Percentiles rank a stretch among this genome's conserved stretches.
These are phyloP conservation scores for Fusarium cicatricum DNA, from an alignment of 2,329 filamentous ascomycete genomes.

Conservation along the genomic window DNA sequence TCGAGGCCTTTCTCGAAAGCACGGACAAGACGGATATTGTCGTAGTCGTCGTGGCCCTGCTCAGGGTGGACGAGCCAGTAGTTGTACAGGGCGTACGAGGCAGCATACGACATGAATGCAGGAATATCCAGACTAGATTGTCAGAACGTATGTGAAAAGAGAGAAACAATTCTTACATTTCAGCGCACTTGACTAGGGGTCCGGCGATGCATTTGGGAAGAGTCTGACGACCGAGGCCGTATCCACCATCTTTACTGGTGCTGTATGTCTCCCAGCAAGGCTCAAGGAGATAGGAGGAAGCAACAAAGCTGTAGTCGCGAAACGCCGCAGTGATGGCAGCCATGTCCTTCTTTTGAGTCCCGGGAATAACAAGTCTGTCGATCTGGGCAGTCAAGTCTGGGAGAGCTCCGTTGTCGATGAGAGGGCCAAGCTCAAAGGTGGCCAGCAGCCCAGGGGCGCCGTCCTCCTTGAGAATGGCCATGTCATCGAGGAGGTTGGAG, in stretches of 20 bases:
- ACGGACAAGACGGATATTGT: conserved; percentile 82
- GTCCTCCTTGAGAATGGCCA: conserved; percentile 32
- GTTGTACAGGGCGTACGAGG: conserved; percentile 74
- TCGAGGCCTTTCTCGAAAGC: conserved; percentile 92
- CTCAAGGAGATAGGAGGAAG: conserved; percentile 28
- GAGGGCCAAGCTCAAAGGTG: conserved; percentile 25
- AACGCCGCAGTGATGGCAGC: conserved; percentile 31
- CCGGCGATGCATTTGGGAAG: conserved; percentile 35
- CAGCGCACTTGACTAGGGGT: conserved; percentile 30
- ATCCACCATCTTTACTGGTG: conserved; percentile 20
- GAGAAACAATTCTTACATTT: conserved; percentile 13
- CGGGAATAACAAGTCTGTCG: conserved; percentile 25
- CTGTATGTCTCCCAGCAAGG: conserved; percentile 32
- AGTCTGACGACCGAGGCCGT: conserved; percentile 23
- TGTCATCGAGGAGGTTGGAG: conserved; percentile 26
- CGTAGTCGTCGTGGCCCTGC: conserved; percentile 65
- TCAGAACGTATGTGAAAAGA: neutral
- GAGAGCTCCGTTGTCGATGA: conserved; percentile 25
- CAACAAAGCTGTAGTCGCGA: conserved; percentile 31
- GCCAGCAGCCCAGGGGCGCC: conserved; percentile 22
- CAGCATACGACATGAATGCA: conserved; percentile 55
- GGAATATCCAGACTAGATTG: conserved; percentile 23
- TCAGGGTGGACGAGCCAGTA: conserved; percentile 67
- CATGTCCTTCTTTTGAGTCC: conserved; percentile 26
- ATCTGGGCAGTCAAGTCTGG: conserved; percentile 31